phyloP scores from a whole-genome alignment of 345 rosid species.

The Dovyalis caffra region DNA sequence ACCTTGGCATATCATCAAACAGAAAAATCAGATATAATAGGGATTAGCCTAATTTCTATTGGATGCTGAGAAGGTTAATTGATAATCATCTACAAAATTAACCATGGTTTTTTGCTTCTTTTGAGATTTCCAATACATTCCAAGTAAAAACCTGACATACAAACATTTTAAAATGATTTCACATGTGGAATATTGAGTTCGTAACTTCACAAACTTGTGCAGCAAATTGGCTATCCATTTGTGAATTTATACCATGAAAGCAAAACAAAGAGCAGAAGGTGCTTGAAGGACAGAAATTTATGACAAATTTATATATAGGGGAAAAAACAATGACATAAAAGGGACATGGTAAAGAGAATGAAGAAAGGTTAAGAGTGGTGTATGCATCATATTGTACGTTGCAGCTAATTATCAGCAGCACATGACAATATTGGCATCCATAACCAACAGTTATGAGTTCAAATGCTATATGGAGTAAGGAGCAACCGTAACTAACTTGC shows the following conservation, averaged over 20 bases:
- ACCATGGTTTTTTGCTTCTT: neutral
- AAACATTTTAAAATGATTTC: slow-evolving; percentile 6
- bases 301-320: neutral
- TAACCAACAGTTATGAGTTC: neutral
- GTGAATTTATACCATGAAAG: neutral
- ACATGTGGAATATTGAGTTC: neutral
- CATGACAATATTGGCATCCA: neutral
- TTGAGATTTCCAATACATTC: neutral
- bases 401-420: neutral
- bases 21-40: slow-evolving; percentile 24
- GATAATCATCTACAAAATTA: neutral
- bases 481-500: neutral
- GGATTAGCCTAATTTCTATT: neutral
- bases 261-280: neutral
- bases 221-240: neutral
- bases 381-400: neutral
- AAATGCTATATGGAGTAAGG: neutral
- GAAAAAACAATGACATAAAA: neutral
- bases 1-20: slow-evolving; percentile 59
- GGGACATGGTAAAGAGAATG: neutral
- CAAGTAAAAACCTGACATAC: neutral
- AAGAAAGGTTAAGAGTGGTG: neutral
- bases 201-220: neutral
- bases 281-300: neutral
- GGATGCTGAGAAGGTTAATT: slow-evolving; percentile 1